Base-by-base conservation (phyloP, 2,329 filamentous ascomycete species). In the Pezicula radicicola region DNA sequence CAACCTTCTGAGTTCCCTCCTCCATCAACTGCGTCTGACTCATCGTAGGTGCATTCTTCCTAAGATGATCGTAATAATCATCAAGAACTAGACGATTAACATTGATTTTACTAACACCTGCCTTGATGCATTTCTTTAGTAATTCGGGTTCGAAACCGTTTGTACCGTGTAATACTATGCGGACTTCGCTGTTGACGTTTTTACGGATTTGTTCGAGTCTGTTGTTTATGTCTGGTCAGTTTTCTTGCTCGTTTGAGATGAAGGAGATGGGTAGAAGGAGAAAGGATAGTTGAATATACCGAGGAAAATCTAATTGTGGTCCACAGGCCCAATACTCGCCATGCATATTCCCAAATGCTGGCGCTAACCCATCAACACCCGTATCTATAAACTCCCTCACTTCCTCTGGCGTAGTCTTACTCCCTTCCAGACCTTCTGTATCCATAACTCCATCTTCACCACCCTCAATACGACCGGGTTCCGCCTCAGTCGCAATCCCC, bases 381-480 rank as follows among this genome's bases (percentile, higher is more conserved):
- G 83, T 85, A n/a, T 72, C 75, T 6, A 85, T 75, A 61, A 87
- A 87, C 53, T 84, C 76, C 52, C 75, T 71, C 19, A 81, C 81
- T 66, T 87, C 80, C 57, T 85, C 81, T 0, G 77, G 74, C 0
- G 82, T 86, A 2, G 84, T 87, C 61, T 87, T 69, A 54, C 85
- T 68, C 0, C 80, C 83, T 59, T 83, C 78, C 47, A 87, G 63
- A 58, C 83, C 83, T 1, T 73, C 79, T 18, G 83, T 84, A 63
- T 90, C 86, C 9, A 80, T 78, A 4, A 92, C 81, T 0, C 88
- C 88, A 61, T 91, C 88, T 68, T 92, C 88, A 0, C 87, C 83
- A 21, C 84, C 83, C 63, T 88, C 84, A 55, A 90, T 89, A 2
- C 86, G 72, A 0, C 86, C 86, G 0, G 85, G 85, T 63, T 90